phyloP scores from a whole-genome alignment of 805 yeast species.

The Metschnikowia anglica region DNA sequence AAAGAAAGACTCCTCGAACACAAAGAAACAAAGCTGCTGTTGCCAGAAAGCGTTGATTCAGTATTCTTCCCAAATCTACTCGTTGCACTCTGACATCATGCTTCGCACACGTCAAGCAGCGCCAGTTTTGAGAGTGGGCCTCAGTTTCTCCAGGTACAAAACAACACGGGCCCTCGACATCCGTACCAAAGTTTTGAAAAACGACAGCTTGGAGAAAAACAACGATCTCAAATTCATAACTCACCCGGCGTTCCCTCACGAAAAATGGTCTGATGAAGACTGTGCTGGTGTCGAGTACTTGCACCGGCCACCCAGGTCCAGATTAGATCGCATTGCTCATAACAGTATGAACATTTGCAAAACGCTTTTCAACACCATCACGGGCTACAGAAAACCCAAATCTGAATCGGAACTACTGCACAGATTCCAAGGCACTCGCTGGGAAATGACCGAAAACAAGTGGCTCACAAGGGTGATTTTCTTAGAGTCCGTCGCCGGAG shows the following conservation, averaged over 20 bases:
- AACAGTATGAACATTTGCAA: conserved; percentile 46
- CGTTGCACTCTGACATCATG: no score
- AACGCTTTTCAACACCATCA: conserved; percentile 54
- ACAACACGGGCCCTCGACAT: conserved; percentile 11
- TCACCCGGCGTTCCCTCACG: conserved; percentile 42
- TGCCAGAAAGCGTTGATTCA: no score
- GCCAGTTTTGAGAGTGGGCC: conserved; percentile 7
- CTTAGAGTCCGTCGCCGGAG: conserved; percentile 72
- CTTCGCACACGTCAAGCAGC: conserved; percentile 9
- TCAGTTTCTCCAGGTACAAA: background rate
- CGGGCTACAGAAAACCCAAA: conserved; percentile 63
- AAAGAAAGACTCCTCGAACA: background rate
- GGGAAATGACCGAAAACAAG: conserved; percentile 57
- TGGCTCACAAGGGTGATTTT: conserved; percentile 66
- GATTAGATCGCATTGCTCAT: conserved; percentile 54
- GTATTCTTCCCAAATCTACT: no score
- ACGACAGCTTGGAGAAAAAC: conserved; percentile 20
- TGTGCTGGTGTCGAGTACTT: conserved; percentile 43
- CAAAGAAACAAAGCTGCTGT: no score
- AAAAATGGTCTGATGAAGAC: conserved; percentile 30
- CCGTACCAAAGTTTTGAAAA: conserved; percentile 16
- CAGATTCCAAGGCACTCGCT: conserved; percentile 40
- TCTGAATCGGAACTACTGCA: conserved; percentile 27
- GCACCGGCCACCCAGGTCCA: conserved; percentile 50
- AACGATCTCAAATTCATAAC: conserved; percentile 38